phyloP scores from a whole-genome alignment of 441 rosid species.

The Euphorbia schlechtendalii region DNA sequence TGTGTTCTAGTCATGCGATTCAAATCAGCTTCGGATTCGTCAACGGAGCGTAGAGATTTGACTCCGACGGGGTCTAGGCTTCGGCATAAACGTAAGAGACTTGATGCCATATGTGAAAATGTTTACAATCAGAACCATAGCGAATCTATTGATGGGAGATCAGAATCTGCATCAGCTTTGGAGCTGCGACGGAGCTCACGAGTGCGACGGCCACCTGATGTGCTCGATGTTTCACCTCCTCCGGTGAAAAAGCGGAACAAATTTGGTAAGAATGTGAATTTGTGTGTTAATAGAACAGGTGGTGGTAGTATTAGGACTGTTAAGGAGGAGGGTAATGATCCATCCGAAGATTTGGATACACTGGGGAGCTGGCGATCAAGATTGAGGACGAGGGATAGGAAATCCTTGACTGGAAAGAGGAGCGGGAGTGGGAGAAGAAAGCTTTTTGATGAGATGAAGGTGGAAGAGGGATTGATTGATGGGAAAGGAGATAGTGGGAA shows the following conservation, averaged over 20 bases:
- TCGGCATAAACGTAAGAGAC: conserved; percentile 80
- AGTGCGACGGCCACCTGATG: conserved; percentile 53
- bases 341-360: conserved; percentile 26
- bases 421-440: conserved; percentile 38
- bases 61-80: conserved; percentile 47
- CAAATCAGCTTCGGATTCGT: conserved; percentile 38
- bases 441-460: conserved; percentile 36
- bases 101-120: conserved; percentile 80
- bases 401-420: conserved; percentile 21
- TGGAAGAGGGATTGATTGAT: conserved; percentile 10
- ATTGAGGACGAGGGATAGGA: conserved; percentile 56
- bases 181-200: conserved; percentile 81
- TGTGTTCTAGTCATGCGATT: conserved; percentile 54
- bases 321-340: conserved; percentile 26
- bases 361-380: conserved; percentile 60
- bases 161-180: conserved; percentile 21
- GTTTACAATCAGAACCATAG: conserved; percentile 63
- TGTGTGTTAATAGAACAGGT: conserved; percentile 20
- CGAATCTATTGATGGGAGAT: conserved; percentile 28
- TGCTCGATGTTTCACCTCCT: conserved; percentile 80
- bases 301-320: conserved; percentile 20
- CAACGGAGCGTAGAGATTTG: conserved; percentile 30
- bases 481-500: conserved; percentile 16
- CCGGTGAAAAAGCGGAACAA: conserved; percentile 57
- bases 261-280: conserved; percentile 27